Evolutionary conservation across 441 rosid genomes (phyloP).

Genomic region (Syzygium syzygioides): DNA sequence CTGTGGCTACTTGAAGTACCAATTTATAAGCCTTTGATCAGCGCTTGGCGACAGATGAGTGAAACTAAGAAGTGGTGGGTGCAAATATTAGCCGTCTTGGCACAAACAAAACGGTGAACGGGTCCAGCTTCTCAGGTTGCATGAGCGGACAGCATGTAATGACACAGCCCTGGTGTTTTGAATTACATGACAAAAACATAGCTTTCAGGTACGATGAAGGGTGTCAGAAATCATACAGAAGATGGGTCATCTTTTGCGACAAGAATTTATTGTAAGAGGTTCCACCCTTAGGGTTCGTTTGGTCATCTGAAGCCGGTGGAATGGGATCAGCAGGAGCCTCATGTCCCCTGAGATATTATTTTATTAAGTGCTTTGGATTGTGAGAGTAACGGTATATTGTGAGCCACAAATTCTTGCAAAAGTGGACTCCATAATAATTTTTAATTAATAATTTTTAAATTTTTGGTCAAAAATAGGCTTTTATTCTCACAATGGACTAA

Average conservation of each 20-base stretch:
- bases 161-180: neutral
- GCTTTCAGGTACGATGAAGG: neutral
- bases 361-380: too few relatives aligned
- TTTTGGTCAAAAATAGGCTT: too few relatives aligned
- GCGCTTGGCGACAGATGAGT: neutral
- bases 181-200: neutral
- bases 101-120: neutral
- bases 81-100: neutral
- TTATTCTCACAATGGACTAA: too few relatives aligned
- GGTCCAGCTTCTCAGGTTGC: neutral
- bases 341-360: neutral
- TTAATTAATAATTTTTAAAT: too few relatives aligned
- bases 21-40: neutral
- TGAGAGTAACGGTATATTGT: too few relatives aligned
- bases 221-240: neutral
- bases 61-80: neutral
- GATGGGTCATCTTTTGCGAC: neutral
- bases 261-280: neutral
- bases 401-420: too few relatives aligned
- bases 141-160: neutral
- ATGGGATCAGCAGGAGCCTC: neutral
- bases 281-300: neutral
- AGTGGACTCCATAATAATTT: too few relatives aligned
- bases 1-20: neutral
- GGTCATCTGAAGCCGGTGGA: neutral